Evolutionary conservation across 495 filamentous ascomycete genomes (phyloP).

Genomic region (Aspergillus conjunctus): DNA sequence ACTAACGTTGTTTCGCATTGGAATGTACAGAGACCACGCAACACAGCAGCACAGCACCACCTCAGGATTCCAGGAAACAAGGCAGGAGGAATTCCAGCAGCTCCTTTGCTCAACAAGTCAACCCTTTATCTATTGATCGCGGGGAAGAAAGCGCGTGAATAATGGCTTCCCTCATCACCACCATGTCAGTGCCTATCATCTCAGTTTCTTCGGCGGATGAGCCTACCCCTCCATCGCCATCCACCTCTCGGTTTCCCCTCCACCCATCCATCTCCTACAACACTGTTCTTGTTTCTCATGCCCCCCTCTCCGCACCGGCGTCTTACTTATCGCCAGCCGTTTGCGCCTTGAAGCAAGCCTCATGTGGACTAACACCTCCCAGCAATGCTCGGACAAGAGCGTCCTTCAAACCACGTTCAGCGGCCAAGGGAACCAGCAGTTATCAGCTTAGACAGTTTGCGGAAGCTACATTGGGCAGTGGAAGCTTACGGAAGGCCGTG

Average conservation of each 20-base stretch:
- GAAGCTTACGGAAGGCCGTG: conserved; percentile 92
- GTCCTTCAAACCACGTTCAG: conserved; percentile 87
- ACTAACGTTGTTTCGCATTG: conserved; percentile 12
- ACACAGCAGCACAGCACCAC: not conserved
- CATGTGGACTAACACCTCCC: conserved; percentile 49
- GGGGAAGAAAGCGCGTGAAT: conserved; percentile 19
- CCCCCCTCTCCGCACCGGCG: conserved; percentile 39
- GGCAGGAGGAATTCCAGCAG: conserved; percentile 13
- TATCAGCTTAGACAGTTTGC: conserved; percentile 98
- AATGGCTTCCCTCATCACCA: conserved; percentile 71
- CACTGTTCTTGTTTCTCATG: conserved; percentile 38
- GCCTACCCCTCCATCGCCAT: conserved; percentile 29
- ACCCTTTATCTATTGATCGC: conserved; percentile 8
- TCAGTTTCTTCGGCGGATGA: conserved; percentile 38
- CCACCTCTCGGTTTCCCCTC: conserved; percentile 24
- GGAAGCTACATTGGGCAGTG: conserved; percentile 92
- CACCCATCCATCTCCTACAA: conserved; percentile 32
- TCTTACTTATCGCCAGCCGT: conserved; percentile 48
- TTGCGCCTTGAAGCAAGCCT: conserved; percentile 41
- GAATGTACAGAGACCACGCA: conserved; percentile 24
- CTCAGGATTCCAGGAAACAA: conserved; percentile 1
- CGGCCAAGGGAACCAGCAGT: conserved; percentile 86
- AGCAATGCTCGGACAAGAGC: conserved; percentile 89
- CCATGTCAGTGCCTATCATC: conserved; percentile 62
- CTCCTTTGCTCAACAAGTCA: conserved; percentile 6